Percentiles rank a stretch among this genome's conserved stretches.
Conservation (phyloP, 176 grass and related monocot genomes). For the Typha latifolia region DNA sequence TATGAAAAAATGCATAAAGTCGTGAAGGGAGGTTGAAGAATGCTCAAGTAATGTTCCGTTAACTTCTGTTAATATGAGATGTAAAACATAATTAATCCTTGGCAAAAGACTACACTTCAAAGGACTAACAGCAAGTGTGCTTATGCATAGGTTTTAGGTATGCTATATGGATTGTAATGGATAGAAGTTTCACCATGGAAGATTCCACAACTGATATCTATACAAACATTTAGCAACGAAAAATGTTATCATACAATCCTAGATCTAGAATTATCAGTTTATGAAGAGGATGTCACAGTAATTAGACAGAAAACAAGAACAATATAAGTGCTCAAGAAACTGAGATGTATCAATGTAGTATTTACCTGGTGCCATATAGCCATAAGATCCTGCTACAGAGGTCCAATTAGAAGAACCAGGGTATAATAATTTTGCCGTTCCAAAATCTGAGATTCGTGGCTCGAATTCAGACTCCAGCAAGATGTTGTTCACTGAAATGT, state of each 20-base stretch:
- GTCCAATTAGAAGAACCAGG: slow-evolving; percentile 37
- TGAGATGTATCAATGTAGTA: neutral
- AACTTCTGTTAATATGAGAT: too few relatives aligned
- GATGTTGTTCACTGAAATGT: slow-evolving; percentile 58
- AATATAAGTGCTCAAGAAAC: neutral
- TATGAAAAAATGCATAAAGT: too few relatives aligned
- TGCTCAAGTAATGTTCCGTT: too few relatives aligned
- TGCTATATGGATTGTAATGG: neutral
- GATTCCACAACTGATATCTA: neutral
- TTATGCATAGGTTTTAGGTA: neutral
- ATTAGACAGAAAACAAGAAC: neutral
- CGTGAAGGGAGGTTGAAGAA: neutral
- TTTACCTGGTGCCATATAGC: slow-evolving; percentile 84
- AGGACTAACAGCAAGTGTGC: too few relatives aligned
- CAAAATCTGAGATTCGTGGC: slow-evolving; percentile 61
- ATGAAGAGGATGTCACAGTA: neutral
- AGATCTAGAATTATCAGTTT: neutral
- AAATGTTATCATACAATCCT: neutral
- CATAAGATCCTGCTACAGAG: slow-evolving; percentile 53
- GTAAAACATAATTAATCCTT: too few relatives aligned
- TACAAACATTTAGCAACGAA: neutral
- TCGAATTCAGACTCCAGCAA: slow-evolving; percentile 45
- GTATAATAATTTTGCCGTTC: slow-evolving; percentile 44
- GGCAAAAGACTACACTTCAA: too few relatives aligned
- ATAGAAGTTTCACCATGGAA: neutral